Evolutionary conservation across 2,329 filamentous ascomycete species (phyloP).

Genomic region (Colletotrichum sublineola): DNA sequence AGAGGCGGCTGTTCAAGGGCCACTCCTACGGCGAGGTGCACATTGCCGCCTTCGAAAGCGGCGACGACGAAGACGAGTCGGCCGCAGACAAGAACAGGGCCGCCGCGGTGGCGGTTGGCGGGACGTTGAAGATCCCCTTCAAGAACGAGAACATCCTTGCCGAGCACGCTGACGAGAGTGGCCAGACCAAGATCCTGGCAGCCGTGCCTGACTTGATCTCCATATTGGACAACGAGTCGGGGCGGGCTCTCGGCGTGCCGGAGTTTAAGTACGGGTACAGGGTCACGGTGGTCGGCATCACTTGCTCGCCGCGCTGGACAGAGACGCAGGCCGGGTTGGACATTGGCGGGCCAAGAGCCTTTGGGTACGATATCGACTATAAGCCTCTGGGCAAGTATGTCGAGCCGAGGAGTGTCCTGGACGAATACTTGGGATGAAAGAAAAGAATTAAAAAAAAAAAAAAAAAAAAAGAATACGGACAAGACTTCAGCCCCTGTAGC

Average conservation of each 20-base stretch:
- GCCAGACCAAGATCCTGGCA: slow-evolving; percentile 55
- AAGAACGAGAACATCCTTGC: slow-evolving; percentile 65
- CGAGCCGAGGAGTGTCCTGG: slow-evolving; percentile 66
- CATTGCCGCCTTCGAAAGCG: slow-evolving; percentile 45
- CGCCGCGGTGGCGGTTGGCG: slow-evolving; percentile 37
- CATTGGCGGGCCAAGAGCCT: slow-evolving; percentile 58
- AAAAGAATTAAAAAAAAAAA: rapidly evolving
- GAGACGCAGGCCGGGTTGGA: slow-evolving; percentile 61
- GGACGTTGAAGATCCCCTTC: slow-evolving; percentile 47
- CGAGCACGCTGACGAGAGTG: slow-evolving; percentile 55
- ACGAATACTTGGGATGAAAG: slow-evolving; percentile 43
- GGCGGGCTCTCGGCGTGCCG: slow-evolving; percentile 68
- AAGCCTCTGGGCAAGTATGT: slow-evolving; percentile 64
- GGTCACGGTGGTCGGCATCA: slow-evolving; percentile 66
- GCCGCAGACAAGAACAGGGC: slow-evolving; percentile 8
- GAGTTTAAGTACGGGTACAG: slow-evolving; percentile 68
- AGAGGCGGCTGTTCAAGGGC: slow-evolving; percentile 62
- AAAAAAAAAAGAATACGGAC: too few relatives aligned
- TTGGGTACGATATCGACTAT: slow-evolving; percentile 60
- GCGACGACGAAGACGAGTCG: slow-evolving; percentile 44
- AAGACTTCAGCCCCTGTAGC: background rate
- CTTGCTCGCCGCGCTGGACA: slow-evolving; percentile 67
- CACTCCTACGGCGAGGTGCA: slow-evolving; percentile 61
- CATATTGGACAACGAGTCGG: slow-evolving; percentile 68
- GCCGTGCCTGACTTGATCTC: slow-evolving; percentile 70